Base-by-base conservation (phyloP, 2,329 filamentous ascomycete genomes). In the Colletotrichum simmondsii region DNA sequence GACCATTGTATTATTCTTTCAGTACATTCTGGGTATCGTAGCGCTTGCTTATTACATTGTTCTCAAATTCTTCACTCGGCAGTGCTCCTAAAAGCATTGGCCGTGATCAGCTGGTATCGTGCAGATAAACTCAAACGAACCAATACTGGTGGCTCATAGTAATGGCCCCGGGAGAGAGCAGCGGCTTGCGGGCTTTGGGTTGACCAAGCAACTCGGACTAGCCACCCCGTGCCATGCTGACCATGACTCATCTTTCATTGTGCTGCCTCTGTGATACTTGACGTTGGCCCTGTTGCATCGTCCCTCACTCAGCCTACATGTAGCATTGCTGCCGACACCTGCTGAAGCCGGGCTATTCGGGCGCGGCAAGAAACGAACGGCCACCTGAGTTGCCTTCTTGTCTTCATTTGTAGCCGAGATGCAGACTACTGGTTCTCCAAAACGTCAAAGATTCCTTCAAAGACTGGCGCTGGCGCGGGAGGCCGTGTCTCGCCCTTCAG, bases 401-500 rank as follows among this genome's bases (percentile, higher is more conserved):
- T 49, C 42, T n/a, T 2, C 42, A 19, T 24, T 54, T 7, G 10
- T 24, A n/a, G 24, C 24, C 26, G 16, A 28, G 54, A n/a, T 24
- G 24, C 12, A 12, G 8, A 12, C 62, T 24, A 73, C 28, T 65
- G 42, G 49, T 73, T 73, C 26, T 73, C 61, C 35, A 73, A 59
- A 46, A 73, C 71, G 32, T 73, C 71, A 30, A 71, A 71, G 14
- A 73, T 73, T 12, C 71, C 71, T 46, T 73, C 71, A 26, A 70
- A 70, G 2, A 73, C 71, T 5, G 54, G 22, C 8, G 49, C n/a
- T 12, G 62, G 52, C 11, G 60, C 28, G 8, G 30, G 11, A 11
- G 70, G 62, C 22, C 66, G 52, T 35, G 32, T 22, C 5, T 73
- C 67, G 54, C 53, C 60, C n/a, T 37, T 54, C 32, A 70, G 53